A percentile compares a stretch with the other conserved stretches of the same genome.
phyloP scores from a whole-genome alignment of 345 rosid species.

The Eucalyptus urophylla region DNA sequence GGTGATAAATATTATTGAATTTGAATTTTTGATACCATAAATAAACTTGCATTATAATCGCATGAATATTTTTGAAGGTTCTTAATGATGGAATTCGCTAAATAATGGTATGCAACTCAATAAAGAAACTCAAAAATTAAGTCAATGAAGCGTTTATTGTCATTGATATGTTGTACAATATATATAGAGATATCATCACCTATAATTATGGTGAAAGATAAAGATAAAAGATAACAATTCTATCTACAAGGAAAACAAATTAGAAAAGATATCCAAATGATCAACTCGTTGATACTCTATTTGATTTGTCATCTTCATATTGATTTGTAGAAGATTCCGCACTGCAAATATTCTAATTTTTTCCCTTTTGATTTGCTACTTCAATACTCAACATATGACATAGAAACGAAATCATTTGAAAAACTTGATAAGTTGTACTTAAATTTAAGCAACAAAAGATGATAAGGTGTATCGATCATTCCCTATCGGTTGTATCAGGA shows the following conservation, averaged over 20 bases:
- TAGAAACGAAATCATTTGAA: not conserved
- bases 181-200: not conserved
- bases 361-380: too few species aligned
- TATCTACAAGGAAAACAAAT: fast-evolving
- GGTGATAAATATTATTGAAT: not conserved
- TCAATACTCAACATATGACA: not conserved
- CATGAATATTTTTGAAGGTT: not conserved
- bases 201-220: too few species aligned
- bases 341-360: fast-evolving
- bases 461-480: not conserved
- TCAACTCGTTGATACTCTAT: too few species aligned
- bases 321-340: fast-evolving
- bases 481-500: not conserved
- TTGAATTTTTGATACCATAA: not conserved
- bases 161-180: too few species aligned
- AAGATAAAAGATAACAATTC: too few species aligned
- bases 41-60: not conserved
- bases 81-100: fast-evolving
- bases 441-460: not conserved
- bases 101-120: too few species aligned
- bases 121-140: too few species aligned
- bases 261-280: too few species aligned
- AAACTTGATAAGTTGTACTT: not conserved
- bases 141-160: fast-evolving
- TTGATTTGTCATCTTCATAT: too few species aligned